Conservation (phyloP, 177 flowering plant species). For the Vitis hybrid region DNA sequence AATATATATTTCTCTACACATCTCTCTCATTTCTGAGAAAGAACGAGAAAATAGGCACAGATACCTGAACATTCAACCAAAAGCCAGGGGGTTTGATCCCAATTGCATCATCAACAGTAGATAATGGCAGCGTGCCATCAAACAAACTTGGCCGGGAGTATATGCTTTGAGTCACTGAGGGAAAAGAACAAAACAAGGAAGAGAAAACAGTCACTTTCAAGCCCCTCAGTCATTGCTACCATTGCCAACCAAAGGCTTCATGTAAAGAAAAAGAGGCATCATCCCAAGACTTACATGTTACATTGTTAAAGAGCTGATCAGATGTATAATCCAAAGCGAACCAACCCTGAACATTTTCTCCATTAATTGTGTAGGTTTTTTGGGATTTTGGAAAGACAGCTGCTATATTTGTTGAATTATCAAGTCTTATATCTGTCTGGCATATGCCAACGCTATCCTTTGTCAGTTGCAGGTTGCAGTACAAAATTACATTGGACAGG, state of each 20-base stretch:
- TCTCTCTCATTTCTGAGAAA: neutral
- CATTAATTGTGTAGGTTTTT: constrained; percentile 65
- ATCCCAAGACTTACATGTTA: constrained; percentile 49
- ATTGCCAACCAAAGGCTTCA: neutral
- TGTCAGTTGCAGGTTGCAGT: constrained; percentile 77
- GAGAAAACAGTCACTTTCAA: constrained; percentile 1
- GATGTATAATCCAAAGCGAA: constrained; percentile 61
- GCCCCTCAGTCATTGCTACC: neutral
- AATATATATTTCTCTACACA: too few relatives aligned
- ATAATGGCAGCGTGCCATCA: constrained; percentile 41
- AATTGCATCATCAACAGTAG: constrained; percentile 42
- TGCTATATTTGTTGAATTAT: constrained; percentile 62
- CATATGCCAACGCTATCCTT: constrained; percentile 78
- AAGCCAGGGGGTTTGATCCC: constrained; percentile 30
- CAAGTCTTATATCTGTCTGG: constrained; percentile 46
- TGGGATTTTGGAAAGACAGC: constrained; percentile 33
- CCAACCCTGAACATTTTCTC: constrained; percentile 59
- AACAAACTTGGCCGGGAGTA: constrained; percentile 47
- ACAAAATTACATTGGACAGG: constrained; percentile 26
- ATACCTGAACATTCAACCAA: constrained; percentile 87
- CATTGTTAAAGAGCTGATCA: constrained; percentile 36
- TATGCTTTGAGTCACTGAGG: constrained; percentile 61
- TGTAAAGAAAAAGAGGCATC: neutral
- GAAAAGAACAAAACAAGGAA: neutral
- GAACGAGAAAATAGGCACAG: neutral